A percentile compares a stretch with the other conserved stretches of the same genome.
Conservation (phyloP, 1,284 basidiomycete genomes). For the Porodaedalea pini region DNA sequence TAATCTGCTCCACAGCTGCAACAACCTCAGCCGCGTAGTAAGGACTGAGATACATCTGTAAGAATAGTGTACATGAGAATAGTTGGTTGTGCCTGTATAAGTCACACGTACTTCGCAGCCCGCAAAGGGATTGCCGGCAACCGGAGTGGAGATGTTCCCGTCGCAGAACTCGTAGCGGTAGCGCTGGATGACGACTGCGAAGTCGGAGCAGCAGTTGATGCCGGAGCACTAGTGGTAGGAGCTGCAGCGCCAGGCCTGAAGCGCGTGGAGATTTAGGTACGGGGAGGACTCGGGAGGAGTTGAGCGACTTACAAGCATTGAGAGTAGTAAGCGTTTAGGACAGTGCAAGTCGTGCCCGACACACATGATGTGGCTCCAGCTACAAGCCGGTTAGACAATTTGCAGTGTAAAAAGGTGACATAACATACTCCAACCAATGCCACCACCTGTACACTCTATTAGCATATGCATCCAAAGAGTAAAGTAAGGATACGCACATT, state of each 20-base stretch:
- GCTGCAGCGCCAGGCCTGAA: slow-evolving; percentile 3
- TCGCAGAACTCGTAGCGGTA: slow-evolving; percentile 24
- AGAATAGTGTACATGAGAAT: not conserved
- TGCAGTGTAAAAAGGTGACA: not conserved
- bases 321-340: slow-evolving; percentile 49
- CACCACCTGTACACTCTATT: slow-evolving; percentile 43
- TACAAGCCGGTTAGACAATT: not conserved
- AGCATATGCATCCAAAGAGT: not conserved
- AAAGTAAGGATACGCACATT: slow-evolving; percentile 14
- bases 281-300: too few relatives aligned
- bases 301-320: slow-evolving; percentile 48
- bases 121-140: slow-evolving; percentile 50
- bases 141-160: slow-evolving; percentile 31
- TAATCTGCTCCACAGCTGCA: slow-evolving; percentile 47
- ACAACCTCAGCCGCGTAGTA: slow-evolving; percentile 50
- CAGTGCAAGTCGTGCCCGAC: slow-evolving; percentile 37
- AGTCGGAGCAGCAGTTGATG: slow-evolving; percentile 23
- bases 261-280: slow-evolving; percentile 4
- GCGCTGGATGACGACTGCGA: slow-evolving; percentile 27
- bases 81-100: not conserved
- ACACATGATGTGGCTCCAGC: slow-evolving; percentile 26
- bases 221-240: slow-evolving; percentile 25
- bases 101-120: slow-evolving; percentile 39
- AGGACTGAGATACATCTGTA: slow-evolving; percentile 46
- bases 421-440: slow-evolving; percentile 46